A percentile compares a stretch with the other conserved stretches of the same genome.
Evolutionary conservation across 2,329 filamentous ascomycete species (phyloP).

Genomic region (Cytospora leucostoma): DNA sequence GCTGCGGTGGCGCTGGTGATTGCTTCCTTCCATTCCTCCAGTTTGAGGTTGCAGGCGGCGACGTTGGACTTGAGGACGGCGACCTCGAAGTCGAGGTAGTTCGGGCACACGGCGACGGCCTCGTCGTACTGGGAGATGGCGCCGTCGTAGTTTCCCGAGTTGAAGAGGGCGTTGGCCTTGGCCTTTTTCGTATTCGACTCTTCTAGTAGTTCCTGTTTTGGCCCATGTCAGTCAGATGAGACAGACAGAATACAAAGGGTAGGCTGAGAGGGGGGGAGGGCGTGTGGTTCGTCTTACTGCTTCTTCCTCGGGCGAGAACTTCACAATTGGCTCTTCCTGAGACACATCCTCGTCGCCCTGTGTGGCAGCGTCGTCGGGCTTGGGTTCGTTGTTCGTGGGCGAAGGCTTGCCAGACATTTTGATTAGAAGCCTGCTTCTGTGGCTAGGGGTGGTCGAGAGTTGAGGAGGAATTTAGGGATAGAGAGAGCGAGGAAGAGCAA

Average conservation of each 20-base stretch:
- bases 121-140: constrained; percentile 83
- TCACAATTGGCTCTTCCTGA: constrained; percentile 37
- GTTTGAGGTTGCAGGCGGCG: constrained; percentile 82
- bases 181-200: constrained; percentile 74
- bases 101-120: constrained; percentile 76
- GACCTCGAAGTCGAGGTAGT: constrained; percentile 83
- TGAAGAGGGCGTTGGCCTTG: constrained; percentile 79
- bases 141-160: constrained; percentile 67
- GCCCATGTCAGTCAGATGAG: constrained; percentile 12
- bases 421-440: neutral
- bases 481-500: neutral
- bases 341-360: constrained; percentile 30
- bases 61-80: constrained; percentile 89
- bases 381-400: constrained; percentile 43
- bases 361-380: constrained; percentile 15
- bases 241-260: neutral
- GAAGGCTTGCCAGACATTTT: constrained; percentile 18
- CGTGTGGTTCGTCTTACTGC: constrained; percentile 43
- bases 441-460: neutral
- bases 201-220: constrained; percentile 60
- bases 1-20: constrained; percentile 72
- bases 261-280: neutral
- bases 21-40: constrained; percentile 82
- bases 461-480: neutral
- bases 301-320: constrained; percentile 59